phyloP scores from a whole-genome alignment of 805 yeast species.

The Candida manassasensis region DNA sequence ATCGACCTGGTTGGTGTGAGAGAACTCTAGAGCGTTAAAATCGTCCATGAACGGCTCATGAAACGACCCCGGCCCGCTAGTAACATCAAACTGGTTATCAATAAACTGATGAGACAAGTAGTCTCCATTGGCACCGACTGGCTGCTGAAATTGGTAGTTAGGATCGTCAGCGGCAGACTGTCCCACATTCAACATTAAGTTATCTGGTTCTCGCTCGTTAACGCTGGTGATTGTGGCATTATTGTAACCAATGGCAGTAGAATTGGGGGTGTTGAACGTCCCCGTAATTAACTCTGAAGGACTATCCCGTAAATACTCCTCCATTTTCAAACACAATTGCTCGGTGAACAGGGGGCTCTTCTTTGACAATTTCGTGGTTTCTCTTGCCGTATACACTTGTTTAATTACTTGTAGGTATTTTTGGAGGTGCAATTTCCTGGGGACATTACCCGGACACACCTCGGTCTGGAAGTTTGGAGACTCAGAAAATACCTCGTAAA shows the following conservation, averaged over 20 bases:
- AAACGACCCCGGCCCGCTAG: slow-evolving; percentile 10
- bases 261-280: not conserved
- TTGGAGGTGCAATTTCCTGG: too few relatives aligned
- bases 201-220: not conserved
- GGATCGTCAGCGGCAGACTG: not conserved
- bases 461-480: too few relatives aligned
- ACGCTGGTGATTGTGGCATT: slow-evolving; percentile 3
- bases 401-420: too few relatives aligned
- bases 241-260: slow-evolving; percentile 5
- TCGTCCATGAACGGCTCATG: slow-evolving; percentile 32
- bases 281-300: slow-evolving; percentile 8
- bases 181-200: slow-evolving; percentile 3
- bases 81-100: not conserved
- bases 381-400: too few relatives aligned
- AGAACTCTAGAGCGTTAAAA: slow-evolving; percentile 16
- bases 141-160: slow-evolving; percentile 2
- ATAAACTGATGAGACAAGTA: not conserved
- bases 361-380: too few relatives aligned
- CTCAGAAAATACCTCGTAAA: too few relatives aligned
- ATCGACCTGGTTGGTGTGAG: slow-evolving; percentile 6
- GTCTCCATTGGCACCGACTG: not conserved
- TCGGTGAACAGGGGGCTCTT: slow-evolving; percentile 3
- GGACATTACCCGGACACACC: too few relatives aligned
- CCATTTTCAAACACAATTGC: too few relatives aligned
- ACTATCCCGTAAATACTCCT: slow-evolving; percentile 11